These are phyloP conservation scores for Rhizomucor miehei DNA, from an alignment of 371 early-diverging fungal species.

Conservation along the genomic window DNA sequence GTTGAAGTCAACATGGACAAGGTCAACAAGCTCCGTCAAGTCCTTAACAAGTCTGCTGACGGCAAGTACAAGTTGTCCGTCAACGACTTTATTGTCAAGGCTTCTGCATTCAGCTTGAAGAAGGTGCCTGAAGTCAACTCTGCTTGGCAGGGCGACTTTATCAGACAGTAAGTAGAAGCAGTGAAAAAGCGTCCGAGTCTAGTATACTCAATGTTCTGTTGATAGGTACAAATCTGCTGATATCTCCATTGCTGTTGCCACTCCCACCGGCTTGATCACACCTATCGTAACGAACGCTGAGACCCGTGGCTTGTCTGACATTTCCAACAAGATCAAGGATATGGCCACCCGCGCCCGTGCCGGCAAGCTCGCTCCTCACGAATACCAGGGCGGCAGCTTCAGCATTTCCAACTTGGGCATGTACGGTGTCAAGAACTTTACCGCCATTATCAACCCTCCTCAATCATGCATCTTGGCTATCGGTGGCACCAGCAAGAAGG, in stretches of 20 bases:
- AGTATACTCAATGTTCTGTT: neutral
- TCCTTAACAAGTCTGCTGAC: constrained; percentile 81
- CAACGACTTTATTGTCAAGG: constrained; percentile 98
- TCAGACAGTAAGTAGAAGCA: constrained; percentile 72
- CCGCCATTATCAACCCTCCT: constrained; percentile 98
- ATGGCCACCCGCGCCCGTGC: constrained; percentile 86
- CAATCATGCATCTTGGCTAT: constrained; percentile 95
- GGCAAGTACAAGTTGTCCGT: constrained; percentile 95
- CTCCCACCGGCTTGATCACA: constrained; percentile 93
- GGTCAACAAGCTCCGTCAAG: constrained; percentile 81
- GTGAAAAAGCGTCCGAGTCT: neutral
- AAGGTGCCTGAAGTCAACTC: constrained; percentile 96
- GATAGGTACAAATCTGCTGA: constrained; percentile 85
- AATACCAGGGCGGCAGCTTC: constrained; percentile 96
- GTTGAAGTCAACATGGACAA: constrained; percentile 89
- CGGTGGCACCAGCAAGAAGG: constrained; percentile 79
- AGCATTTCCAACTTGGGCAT: constrained; percentile 98
- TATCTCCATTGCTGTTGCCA: constrained; percentile 95
- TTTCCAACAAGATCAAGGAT: constrained; percentile 84
- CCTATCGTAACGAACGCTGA: constrained; percentile 91
- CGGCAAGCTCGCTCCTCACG: constrained; percentile 90
- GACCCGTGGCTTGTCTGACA: constrained; percentile 80
- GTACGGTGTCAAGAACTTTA: constrained; percentile 92
- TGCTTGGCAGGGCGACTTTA: constrained; percentile 92
- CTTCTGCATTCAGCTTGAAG: constrained; percentile 85